Evolutionary conservation across 345 rosid genomes (phyloP), one percentile per base, ranked within the genome.

Genomic region (Odontarrhena argentea): DNA sequence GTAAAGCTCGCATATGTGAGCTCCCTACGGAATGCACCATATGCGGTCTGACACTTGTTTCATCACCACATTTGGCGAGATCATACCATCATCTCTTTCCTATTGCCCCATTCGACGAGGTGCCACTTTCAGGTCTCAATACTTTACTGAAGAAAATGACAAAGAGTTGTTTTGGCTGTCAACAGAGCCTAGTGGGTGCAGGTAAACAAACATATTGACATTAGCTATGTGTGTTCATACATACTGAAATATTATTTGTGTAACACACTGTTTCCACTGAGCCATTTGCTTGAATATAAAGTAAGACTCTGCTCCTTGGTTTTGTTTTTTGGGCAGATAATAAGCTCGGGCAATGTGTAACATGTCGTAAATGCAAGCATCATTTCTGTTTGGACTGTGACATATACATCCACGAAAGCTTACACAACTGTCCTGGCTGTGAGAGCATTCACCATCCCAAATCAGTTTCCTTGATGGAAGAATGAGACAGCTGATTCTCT

Each of bases 81-180:
- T 94, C 99, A 8, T 91, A 94, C 60, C 99, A 88, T 80, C 97
- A 94, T 75, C 88, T 94, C 63, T 94, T 90, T 77, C 99, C 99
- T 8, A 87, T 91, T 42, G 76, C 85, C 40, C 92, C 89, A 45
- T 94, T 91, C 70, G 86, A 84, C 30, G 99, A 91, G 71, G 83
- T 83, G 45, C 65, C 82, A n/a, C 34, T 65, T 42, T 44, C 74
- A 55, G 73, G 58, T 48, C 60, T 69, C 35, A 79, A 51, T 73
- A 80, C 78, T 74, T 65, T 62, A 25, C 81, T 49, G 53, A 69
- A 55, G 50, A 83, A 59, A 65, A 38, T 74, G n/a, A 73, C 63
- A 32, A 81, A 69, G 75, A 76, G 67, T 56, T 91, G 97, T 76
- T 91, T 93, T 65, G 96, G 98, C 25, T 93, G 98, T 71, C 97